Conservation (phyloP, 257 asterid genomes). For the Fraxinus pennsylvanica region DNA sequence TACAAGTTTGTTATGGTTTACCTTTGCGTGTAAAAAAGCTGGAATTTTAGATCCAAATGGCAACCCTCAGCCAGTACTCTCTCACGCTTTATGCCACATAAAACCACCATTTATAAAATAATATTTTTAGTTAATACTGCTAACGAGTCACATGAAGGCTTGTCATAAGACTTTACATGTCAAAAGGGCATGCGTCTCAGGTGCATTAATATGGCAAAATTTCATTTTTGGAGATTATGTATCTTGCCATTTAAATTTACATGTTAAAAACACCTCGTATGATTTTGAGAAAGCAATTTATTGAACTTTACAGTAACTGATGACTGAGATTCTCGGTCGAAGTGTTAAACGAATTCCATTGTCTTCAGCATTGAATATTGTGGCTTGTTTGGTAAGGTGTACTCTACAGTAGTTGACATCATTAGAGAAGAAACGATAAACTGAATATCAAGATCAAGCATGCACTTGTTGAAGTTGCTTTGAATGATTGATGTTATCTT, state of each 20-base stretch:
- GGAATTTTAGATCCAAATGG: background rate
- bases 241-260: background rate
- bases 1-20: background rate
- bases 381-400: background rate
- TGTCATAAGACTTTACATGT: background rate
- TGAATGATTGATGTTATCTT: slow-evolving; percentile 1
- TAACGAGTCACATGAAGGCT: background rate
- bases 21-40: background rate
- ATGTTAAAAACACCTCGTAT: background rate
- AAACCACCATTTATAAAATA: background rate
- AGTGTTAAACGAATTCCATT: too few species aligned
- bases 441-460: background rate
- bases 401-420: background rate
- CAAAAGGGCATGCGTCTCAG: background rate
- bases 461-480: background rate
- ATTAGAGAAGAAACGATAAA: background rate
- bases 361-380: too few species aligned
- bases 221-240: background rate
- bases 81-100: background rate
- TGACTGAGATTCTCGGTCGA: background rate
- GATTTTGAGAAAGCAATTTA: background rate
- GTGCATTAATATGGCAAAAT: background rate
- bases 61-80: background rate
- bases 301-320: background rate
- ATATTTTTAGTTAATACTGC: background rate